phyloP scores from a whole-genome alignment of 2,329 filamentous ascomycete species.

The Colletotrichum sublineola region DNA sequence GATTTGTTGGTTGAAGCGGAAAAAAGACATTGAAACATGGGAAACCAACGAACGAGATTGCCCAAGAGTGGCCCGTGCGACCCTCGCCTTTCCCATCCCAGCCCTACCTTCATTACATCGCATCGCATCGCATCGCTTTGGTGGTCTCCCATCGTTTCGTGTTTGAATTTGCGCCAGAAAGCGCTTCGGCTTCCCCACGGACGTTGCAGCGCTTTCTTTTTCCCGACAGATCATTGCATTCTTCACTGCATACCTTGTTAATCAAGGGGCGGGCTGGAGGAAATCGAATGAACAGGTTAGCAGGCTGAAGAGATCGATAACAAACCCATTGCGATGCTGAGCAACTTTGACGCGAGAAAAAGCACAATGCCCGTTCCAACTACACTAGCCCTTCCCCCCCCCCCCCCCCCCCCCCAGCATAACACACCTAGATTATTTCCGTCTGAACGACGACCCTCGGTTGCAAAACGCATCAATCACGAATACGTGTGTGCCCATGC shows the following conservation, averaged over 20 bases:
- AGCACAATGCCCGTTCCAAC: neutral
- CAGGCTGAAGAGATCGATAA: neutral
- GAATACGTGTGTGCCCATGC: neutral
- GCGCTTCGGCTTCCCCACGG: neutral
- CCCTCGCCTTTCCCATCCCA: slow-evolving; percentile 7
- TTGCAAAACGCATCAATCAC: neutral
- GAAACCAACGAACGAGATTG: slow-evolving; percentile 28
- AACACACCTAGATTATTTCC: neutral
- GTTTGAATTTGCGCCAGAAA: neutral
- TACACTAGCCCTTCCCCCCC: too few relatives aligned
- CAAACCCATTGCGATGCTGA: neutral
- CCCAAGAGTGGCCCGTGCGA: slow-evolving; percentile 20
- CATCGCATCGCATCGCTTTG: too few relatives aligned
- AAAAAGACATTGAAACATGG: slow-evolving; percentile 22
- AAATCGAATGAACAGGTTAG: neutral
- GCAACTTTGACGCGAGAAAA: too few relatives aligned
- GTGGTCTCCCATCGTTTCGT: too few relatives aligned
- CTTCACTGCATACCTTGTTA: too few relatives aligned
- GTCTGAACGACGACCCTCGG: neutral
- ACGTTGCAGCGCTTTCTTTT: neutral
- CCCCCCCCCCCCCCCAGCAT: neutral
- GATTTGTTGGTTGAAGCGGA: slow-evolving; percentile 8
- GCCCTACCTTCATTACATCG: too few relatives aligned
- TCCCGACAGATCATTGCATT: neutral
- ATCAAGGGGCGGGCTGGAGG: too few relatives aligned